A percentile compares a stretch with the other conserved stretches of the same genome.
phyloP scores from a whole-genome alignment of 139 green algal species.

The Edaphochlamys debaryana region DNA sequence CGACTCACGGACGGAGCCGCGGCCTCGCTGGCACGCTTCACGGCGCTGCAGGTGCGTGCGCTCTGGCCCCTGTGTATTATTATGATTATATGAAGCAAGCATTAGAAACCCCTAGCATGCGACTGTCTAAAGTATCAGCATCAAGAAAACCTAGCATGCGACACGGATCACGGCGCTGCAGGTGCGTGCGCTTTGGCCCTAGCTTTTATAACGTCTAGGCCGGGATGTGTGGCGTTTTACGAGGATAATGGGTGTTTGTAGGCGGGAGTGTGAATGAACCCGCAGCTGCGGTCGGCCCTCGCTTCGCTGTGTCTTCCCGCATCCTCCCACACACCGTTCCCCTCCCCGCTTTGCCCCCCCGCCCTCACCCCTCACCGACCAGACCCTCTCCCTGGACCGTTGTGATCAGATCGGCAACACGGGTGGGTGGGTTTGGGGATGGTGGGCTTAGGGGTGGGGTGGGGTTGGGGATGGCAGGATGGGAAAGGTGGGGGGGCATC shows the following conservation, averaged over 20 bases:
- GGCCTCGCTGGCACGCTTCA: not conserved
- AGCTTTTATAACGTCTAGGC: too few relatives aligned
- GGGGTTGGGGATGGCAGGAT: not conserved
- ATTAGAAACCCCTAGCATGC: too few relatives aligned
- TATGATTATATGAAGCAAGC: too few relatives aligned
- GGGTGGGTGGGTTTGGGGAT: not conserved
- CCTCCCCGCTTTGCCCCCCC: not conserved
- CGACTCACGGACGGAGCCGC: not conserved
- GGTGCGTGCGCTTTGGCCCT: not conserved
- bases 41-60: not conserved
- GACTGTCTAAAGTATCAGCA: too few relatives aligned
- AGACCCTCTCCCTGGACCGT: constrained; percentile 21
- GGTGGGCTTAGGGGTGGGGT: not conserved
- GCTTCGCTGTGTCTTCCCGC: too few relatives aligned
- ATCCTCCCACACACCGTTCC: too few relatives aligned
- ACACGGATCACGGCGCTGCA: constrained; percentile 6
- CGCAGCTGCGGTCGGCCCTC: too few relatives aligned
- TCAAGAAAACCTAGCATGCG: too few relatives aligned
- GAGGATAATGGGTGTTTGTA: too few relatives aligned
- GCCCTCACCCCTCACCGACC: not conserved
- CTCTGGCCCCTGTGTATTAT: too few relatives aligned
- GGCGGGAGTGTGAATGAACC: too few relatives aligned
- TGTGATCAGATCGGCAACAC: constrained; percentile 21
- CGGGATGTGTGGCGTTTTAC: too few relatives aligned
- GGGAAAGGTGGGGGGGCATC: not conserved